Conservation (phyloP, 805 yeast genomes). For the Yamadazyma tumulicola region DNA sequence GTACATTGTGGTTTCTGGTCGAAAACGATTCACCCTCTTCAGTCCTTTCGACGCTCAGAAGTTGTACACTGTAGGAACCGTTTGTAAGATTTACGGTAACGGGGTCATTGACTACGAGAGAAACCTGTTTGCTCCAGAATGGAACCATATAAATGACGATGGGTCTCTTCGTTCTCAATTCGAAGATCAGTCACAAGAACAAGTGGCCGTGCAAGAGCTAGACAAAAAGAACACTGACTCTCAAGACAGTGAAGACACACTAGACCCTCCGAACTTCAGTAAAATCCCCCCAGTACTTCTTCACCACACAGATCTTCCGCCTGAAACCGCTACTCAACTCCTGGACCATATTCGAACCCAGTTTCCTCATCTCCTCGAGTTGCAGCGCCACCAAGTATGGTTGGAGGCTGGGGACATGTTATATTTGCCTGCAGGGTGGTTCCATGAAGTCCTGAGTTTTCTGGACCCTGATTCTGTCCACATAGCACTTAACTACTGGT, state of each 20-base stretch:
- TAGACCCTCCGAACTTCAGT: slow-evolving; percentile 65
- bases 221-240: slow-evolving; percentile 18
- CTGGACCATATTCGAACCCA: slow-evolving; percentile 31
- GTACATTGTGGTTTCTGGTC: slow-evolving; percentile 58
- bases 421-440: slow-evolving; percentile 77
- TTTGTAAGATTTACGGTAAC: slow-evolving; percentile 49
- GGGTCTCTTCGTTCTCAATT: slow-evolving; percentile 60
- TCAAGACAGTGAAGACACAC: slow-evolving; percentile 9
- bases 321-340: slow-evolving; percentile 17
- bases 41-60: slow-evolving; percentile 59
- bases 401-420: slow-evolving; percentile 63
- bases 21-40: slow-evolving; percentile 63
- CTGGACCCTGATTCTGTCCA: slow-evolving; percentile 43
- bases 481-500: slow-evolving; percentile 73
- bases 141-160: slow-evolving; percentile 61
- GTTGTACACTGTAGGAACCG: slow-evolving; percentile 61
- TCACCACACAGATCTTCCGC: slow-evolving; percentile 46
- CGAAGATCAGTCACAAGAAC: slow-evolving; percentile 43
- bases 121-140: slow-evolving; percentile 54
- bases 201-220: slow-evolving; percentile 15
- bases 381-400: slow-evolving; percentile 43
- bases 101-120: slow-evolving; percentile 65
- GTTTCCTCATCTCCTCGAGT: slow-evolving; percentile 48
- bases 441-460: slow-evolving; percentile 73
- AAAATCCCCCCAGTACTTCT: slow-evolving; percentile 58